Conservation (phyloP, 2,329 filamentous ascomycete species). For the Aspergillus floridensis region DNA sequence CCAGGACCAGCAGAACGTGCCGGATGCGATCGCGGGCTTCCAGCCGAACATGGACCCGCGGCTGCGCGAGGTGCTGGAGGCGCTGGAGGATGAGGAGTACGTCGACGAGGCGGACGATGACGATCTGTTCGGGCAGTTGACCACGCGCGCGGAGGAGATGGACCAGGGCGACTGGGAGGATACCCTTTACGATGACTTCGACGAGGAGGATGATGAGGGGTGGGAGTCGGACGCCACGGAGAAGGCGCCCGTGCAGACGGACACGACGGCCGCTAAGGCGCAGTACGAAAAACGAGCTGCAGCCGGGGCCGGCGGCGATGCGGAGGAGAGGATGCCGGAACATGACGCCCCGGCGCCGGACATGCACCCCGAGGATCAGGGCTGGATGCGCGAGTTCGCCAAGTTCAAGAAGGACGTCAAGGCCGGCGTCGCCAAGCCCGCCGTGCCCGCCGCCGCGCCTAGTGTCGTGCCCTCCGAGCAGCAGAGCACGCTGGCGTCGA, state of each 20-base stretch:
- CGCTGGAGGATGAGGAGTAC: slow-evolving; percentile 91
- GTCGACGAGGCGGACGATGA: slow-evolving; percentile 77
- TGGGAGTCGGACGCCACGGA: slow-evolving; percentile 95
- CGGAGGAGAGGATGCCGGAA: slow-evolving; percentile 25
- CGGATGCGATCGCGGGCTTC: slow-evolving; percentile 87
- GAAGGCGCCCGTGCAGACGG: slow-evolving; percentile 58
- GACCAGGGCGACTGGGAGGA: slow-evolving; percentile 78
- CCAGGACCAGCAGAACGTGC: slow-evolving; percentile 88
- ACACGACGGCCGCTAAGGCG: slow-evolving; percentile 21
- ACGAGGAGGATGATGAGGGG: slow-evolving; percentile 66
- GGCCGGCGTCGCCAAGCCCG: slow-evolving; percentile 28
- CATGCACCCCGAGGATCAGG: slow-evolving; percentile 63
- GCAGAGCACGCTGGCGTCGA: slow-evolving; percentile 44
- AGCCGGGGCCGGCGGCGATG: slow-evolving; percentile 26
- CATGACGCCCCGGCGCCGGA: slow-evolving; percentile 41
- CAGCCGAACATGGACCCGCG: slow-evolving; percentile 97
- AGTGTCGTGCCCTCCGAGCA: slow-evolving; percentile 42
- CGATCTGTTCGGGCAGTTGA: slow-evolving; percentile 77
- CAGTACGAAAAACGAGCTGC: slow-evolving; percentile 3
- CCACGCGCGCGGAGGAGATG: slow-evolving; percentile 64
- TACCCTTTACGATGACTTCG: slow-evolving; percentile 44
- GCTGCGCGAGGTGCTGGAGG: slow-evolving; percentile 84
- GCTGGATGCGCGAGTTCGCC: slow-evolving; percentile 90
- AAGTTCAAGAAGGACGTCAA: slow-evolving; percentile 83
- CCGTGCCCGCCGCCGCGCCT: slow-evolving; percentile 32